A percentile compares a stretch with the other conserved stretches of the same genome.
These are phyloP conservation scores for Stentor roeselii DNA, from an alignment of 73 alveolate genomes.

Conservation along the genomic window DNA sequence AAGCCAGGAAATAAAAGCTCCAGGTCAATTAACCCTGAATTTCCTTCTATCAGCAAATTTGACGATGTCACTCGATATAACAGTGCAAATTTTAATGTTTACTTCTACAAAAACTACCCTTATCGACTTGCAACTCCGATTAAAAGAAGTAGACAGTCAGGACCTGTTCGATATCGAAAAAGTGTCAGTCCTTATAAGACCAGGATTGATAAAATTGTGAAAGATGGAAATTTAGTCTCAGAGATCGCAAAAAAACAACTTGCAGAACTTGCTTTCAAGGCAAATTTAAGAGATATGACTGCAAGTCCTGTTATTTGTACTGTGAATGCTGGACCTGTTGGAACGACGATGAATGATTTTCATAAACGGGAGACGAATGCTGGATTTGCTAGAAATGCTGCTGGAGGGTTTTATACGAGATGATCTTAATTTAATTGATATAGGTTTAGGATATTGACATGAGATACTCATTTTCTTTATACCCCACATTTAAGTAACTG, in stretches of 20 bases:
- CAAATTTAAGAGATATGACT: neutral
- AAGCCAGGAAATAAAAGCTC: neutral
- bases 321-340: neutral
- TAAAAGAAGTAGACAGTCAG: neutral
- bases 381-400: slow-evolving; percentile 17
- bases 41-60: neutral
- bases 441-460: too few relatives aligned
- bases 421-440: too few relatives aligned
- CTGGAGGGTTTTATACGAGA: slow-evolving; percentile 24
- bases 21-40: slow-evolving; percentile 11
- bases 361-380: slow-evolving; percentile 20
- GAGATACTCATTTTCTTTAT: too few relatives aligned
- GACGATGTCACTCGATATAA: slow-evolving; percentile 22
- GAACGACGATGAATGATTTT: slow-evolving; percentile 1
- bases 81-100: slow-evolving; percentile 24
- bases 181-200: neutral
- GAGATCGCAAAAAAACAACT: neutral
- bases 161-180: neutral
- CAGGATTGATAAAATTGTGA: too few relatives aligned
- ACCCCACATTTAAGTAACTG: too few relatives aligned
- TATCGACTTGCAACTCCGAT: slow-evolving; percentile 14
- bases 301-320: neutral
- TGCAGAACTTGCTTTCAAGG: neutral
- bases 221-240: neutral
- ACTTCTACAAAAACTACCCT: slow-evolving; percentile 8